These are phyloP conservation scores for Phaeophleospora eucalypticola DNA, from an alignment of 2,329 filamentous ascomycete species.

Conservation along the genomic window DNA sequence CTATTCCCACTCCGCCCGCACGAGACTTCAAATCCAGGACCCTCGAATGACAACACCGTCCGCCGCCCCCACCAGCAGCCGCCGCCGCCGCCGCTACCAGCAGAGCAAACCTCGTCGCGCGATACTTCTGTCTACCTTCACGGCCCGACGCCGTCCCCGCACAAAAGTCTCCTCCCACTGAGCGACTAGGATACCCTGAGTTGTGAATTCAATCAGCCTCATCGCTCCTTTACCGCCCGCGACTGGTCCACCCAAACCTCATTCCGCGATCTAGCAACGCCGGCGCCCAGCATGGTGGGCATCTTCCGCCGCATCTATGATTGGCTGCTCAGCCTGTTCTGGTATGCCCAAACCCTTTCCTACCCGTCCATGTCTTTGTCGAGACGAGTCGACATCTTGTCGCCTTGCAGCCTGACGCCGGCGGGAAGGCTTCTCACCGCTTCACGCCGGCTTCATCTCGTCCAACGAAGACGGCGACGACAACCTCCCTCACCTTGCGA, in stretches of 20 bases:
- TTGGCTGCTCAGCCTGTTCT: constrained; percentile 96
- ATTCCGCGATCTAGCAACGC: background rate
- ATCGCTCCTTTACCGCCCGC: background rate
- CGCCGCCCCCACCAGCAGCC: too few species aligned
- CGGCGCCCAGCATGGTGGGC: constrained; percentile 64
- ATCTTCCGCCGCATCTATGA: constrained; percentile 95
- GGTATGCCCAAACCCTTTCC: constrained; percentile 55
- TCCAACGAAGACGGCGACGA: background rate
- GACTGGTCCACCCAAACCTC: background rate
- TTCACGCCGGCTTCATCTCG: constrained; percentile 2
- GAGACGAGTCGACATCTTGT: too few species aligned
- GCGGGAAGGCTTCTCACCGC: constrained; percentile 8
- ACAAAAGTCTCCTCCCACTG: background rate
- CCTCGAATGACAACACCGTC: too few species aligned
- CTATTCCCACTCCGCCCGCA: too few species aligned
- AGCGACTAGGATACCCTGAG: background rate
- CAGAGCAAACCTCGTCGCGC: background rate
- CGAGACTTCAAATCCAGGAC: too few species aligned
- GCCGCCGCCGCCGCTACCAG: too few species aligned
- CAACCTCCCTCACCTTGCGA: constrained; percentile 14
- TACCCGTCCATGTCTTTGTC: too few species aligned
- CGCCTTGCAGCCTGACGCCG: constrained; percentile 18
- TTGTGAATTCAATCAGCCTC: background rate
- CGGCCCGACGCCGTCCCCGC: too few species aligned
- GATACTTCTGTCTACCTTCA: background rate